Base-by-base conservation (phyloP, 495 filamentous ascomycete species). In the Aspergillus mulundensis region DNA sequence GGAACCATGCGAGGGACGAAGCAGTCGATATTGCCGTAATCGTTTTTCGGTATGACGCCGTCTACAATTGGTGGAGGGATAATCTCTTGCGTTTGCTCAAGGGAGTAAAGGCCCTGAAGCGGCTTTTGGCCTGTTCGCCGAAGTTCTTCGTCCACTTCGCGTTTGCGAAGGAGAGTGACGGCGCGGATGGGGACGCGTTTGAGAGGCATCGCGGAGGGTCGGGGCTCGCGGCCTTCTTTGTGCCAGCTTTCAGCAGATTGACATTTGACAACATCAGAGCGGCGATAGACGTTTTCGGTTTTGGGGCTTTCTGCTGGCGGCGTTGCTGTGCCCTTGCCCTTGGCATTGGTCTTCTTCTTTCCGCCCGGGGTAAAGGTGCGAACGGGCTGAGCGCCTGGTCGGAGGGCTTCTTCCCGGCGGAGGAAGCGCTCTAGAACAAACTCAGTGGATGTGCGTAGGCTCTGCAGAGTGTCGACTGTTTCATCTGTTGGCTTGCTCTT, bases 191-290 rank as follows among this genome's bases (percentile, higher is more conserved):
- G 90, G 0, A 96, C 94, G 34, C 78, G 79, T 65, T 99, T 99
- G 39, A 96, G 73, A 0, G 93, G 87, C 32, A 84, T 73, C 55
- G 86, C 81, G 19, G 89, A 90, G 0, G 75, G 64, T 11, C 78
- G 81, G 11, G 95, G 79, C 30, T 82, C 84, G 1, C 92, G 84
- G 20, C 94, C 94, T 80, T 97, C 95, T 65, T 96, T 95, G 64
- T 96, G 95, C 95, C 95, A 97, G 43, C 87, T 95, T 63, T 99
- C 94, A 15, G 87, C 86, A n/a, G 87, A 91, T 63, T 94, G 89
- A 66, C 95, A 96, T 55, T 82, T 73, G 5, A 90, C 82, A 5
- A 99, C 83, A 61, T 97, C 92, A 36, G 79, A 80, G 32, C 92
- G 87, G 10, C 77, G 78, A 70, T 84, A 97, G 2, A 99, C 90